Base-by-base conservation (phyloP, 2,329 filamentous ascomycete species). In the Aspergillus tamarii region DNA sequence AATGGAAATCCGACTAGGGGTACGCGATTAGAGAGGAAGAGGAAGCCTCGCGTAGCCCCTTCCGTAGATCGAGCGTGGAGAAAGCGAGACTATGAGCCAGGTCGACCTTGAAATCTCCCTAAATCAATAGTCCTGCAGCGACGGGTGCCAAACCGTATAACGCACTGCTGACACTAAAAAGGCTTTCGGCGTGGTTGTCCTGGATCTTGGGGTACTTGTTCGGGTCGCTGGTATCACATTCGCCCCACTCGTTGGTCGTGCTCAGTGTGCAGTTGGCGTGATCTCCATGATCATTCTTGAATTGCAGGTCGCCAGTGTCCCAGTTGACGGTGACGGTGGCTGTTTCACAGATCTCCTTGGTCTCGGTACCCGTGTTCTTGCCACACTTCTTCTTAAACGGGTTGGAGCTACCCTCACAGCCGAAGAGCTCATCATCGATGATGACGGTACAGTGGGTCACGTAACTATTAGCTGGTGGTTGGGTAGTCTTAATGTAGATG, bases 301-400 rank as follows among this genome's bases (percentile, higher is more conserved):
- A 63, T 8, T 48, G 39, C 16, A 67, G 43, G n/a, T 52, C 8
- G 53, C 61, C 66, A 53, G 65, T 64, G 43, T 62, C 32, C 67
- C 66, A 60, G 59, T 64, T 28, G 34, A 66, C 61, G 7, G 56
- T 62, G 34, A 66, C 55, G 23, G 56, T 34, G 41, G 57, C 43
- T 10, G 46, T 58, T 11, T 57, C 36, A 32, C 61, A 64, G 60
- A 65, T 64, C n/a, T 50, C 26, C 53, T 62, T 60, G 61, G 46
- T 59, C 52, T 52, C 66, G 62, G 68, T 70, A 68, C 63, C 73
- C 3, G 67, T 62, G 64, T 72, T 75, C 67, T 66, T 64, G 34
- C 72, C 69, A 50, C 73, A 72, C 63, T 55, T 46, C 36, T 62
- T 61, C 11, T 45, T 34, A 58, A 65, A 65, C 21, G 64, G 56